Evolutionary conservation across 2,329 filamentous ascomycete species (phyloP).

Genomic region (Stemphylium beticola): DNA sequence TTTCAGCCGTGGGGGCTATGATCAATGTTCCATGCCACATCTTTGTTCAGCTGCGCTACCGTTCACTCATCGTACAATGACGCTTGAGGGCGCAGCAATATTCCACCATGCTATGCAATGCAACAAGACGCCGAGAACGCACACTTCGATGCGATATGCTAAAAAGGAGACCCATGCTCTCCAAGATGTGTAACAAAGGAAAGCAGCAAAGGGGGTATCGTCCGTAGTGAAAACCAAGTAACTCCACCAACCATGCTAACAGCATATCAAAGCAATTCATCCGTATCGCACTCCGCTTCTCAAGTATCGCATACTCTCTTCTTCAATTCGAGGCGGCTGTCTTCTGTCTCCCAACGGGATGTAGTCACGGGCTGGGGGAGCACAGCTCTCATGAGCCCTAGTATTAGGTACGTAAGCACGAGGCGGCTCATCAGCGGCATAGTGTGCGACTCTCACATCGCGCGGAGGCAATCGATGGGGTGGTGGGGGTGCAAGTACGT

Average conservation of each 20-base stretch:
- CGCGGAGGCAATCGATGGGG: slow-evolving; percentile 18
- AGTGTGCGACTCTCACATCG: slow-evolving; percentile 27
- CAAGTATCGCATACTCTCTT: slow-evolving; percentile 13
- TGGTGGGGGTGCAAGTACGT: slow-evolving; percentile 20
- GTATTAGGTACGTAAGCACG: slow-evolving; percentile 20
- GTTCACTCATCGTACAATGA: not conserved
- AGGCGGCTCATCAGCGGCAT: slow-evolving; percentile 17
- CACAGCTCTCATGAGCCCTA: slow-evolving; percentile 20
- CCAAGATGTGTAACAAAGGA: slow-evolving; percentile 13
- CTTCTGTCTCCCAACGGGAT: slow-evolving; percentile 17
- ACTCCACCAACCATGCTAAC: slow-evolving; percentile 16
- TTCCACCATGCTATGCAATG: not conserved
- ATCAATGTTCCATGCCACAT: not conserved
- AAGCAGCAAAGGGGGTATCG: slow-evolving; percentile 37
- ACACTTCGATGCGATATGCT: not conserved
- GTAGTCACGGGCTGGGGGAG: slow-evolving; percentile 17
- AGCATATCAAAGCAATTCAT: slow-evolving; percentile 18
- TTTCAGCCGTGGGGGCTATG: not conserved
- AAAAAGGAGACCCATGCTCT: slow-evolving; percentile 5
- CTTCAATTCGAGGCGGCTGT: slow-evolving; percentile 13
- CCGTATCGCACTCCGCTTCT: slow-evolving; percentile 22
- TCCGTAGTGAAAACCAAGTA: slow-evolving; percentile 23
- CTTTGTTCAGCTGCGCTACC: not conserved
- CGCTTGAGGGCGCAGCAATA: not conserved
- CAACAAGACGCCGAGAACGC: not conserved